Evolutionary conservation across 805 yeast species (phyloP).

Genomic region (Lipomyces mesembrius): DNA sequence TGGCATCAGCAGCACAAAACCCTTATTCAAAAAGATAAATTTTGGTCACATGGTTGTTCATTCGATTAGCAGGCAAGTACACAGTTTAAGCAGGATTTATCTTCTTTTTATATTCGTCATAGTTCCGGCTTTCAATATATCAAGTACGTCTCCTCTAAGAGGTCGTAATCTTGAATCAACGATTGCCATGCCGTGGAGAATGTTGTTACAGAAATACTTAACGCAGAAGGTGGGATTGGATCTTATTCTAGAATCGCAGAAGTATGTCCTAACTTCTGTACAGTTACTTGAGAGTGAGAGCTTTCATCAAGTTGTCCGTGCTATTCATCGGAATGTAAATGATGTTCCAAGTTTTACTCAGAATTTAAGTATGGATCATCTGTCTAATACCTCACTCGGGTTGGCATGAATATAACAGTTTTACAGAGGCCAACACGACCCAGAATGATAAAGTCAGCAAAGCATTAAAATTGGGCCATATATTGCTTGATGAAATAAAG

Average conservation of each 20-base stretch:
- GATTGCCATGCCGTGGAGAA: conserved; percentile 28
- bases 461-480: conserved; percentile 22
- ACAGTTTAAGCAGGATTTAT: neutral
- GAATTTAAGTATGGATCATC: conserved; percentile 18
- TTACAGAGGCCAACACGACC: conserved; percentile 11
- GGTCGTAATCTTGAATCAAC: neutral
- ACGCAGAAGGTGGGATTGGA: conserved; percentile 18
- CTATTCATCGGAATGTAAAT: conserved; percentile 22
- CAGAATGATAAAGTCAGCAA: conserved; percentile 20
- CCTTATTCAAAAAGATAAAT: no score
- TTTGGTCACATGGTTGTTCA: no score
- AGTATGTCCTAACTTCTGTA: neutral
- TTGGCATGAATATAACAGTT: neutral
- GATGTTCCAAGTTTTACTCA: conserved; percentile 15
- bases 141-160: neutral
- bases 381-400: neutral
- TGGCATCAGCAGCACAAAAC: no score
- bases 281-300: conserved; percentile 28
- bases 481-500: conserved; percentile 29
- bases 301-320: conserved; percentile 28
- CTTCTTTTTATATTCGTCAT: neutral
- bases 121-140: neutral
- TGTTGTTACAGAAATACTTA: conserved; percentile 13
- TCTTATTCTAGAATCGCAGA: neutral
- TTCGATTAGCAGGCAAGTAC: no score